Conservation (phyloP, 179 eudicot genomes). For the Beta corolliflora region DNA sequence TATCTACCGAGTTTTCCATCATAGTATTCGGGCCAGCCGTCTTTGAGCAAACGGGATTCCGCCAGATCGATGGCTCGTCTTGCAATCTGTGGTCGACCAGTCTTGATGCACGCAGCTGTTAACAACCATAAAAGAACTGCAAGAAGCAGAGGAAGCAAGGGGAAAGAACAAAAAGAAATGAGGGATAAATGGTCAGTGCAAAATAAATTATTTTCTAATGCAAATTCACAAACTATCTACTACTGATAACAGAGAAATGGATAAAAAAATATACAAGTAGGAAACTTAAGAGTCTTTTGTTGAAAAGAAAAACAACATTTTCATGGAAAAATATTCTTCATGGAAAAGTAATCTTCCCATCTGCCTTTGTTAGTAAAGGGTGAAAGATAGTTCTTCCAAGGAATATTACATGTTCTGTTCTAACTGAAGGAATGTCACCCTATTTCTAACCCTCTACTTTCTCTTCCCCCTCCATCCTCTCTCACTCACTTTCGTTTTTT, state of each 20-base stretch:
- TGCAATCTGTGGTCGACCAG: conserved; percentile 67
- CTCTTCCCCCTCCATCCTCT: too few relatives aligned
- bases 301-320: too few relatives aligned
- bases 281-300: neutral
- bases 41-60: conserved; percentile 54
- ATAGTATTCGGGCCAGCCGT: conserved; percentile 69
- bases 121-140: conserved; percentile 72
- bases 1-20: conserved; percentile 64
- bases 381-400: too few relatives aligned
- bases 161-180: conserved; percentile 5
- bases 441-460: too few relatives aligned
- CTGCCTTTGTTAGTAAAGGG: too few relatives aligned
- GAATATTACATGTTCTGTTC: too few relatives aligned
- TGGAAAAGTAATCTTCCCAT: too few relatives aligned
- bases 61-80: conserved; percentile 61
- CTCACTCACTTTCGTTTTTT: too few relatives aligned
- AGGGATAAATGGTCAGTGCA: neutral
- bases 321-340: too few relatives aligned
- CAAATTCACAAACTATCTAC: neutral
- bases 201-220: neutral
- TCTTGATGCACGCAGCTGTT: conserved; percentile 73
- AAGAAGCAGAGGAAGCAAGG: conserved; percentile 5
- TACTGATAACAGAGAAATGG: neutral
- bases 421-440: too few relatives aligned
- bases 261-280: neutral